These are phyloP conservation scores for Candida piceae DNA, from an alignment of 805 yeast genomes.

Conservation along the genomic window DNA sequence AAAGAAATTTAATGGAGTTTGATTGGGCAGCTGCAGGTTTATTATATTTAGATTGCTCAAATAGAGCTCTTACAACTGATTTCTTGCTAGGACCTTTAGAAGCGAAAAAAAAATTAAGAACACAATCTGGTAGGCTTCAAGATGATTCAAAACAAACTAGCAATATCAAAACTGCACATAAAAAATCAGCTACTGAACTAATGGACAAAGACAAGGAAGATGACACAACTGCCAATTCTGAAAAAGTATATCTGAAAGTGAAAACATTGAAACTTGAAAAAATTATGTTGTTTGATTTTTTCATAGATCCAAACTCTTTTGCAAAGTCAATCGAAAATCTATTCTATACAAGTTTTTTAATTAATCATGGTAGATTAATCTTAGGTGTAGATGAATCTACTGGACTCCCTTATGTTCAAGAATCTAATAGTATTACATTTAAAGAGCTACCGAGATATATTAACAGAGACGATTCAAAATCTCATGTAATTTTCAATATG, in stretches of 20 bases:
- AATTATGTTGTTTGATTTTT: conserved; percentile 58
- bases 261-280: conserved; percentile 31
- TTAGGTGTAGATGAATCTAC: conserved; percentile 46
- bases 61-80: conserved; percentile 45
- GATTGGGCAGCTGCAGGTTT: conserved; percentile 61
- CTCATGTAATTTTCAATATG: conserved; percentile 70
- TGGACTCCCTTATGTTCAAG: conserved; percentile 30
- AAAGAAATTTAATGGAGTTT: conserved; percentile 30
- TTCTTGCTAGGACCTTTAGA: conserved; percentile 70
- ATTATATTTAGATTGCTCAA: conserved; percentile 41
- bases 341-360: conserved; percentile 75
- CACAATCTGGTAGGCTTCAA: conserved; percentile 30
- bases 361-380: conserved; percentile 63
- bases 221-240: conserved; percentile 59
- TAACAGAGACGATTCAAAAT: conserved; percentile 26
- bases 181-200: conserved; percentile 48
- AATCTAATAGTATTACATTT: conserved; percentile 18
- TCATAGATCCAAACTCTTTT: conserved; percentile 73
- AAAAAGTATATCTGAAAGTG: conserved; percentile 37
- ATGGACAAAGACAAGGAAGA: conserved; percentile 44
- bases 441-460: conserved; percentile 17
- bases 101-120: conserved; percentile 47
- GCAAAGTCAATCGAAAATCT: conserved; percentile 78
- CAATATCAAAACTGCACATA: conserved; percentile 46
- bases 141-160: conserved; percentile 37